Percentiles rank a stretch among this genome's conserved stretches.
These are phyloP conservation scores for Penicillium silybi DNA, from an alignment of 495 filamentous ascomycete genomes.

Conservation along the genomic window DNA sequence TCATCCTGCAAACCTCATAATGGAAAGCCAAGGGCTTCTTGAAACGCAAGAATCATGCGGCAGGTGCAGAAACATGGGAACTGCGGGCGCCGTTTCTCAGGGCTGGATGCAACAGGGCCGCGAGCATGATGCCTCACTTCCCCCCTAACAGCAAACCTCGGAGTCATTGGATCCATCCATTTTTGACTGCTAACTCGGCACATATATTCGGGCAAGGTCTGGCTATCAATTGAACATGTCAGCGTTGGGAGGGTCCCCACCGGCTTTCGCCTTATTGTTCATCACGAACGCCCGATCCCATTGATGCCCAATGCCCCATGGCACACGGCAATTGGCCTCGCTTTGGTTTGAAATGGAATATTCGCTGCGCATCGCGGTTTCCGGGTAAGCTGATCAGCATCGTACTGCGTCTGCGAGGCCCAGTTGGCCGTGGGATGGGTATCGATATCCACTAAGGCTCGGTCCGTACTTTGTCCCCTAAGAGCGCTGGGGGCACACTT, in stretches of 20 bases:
- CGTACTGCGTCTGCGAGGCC: slow-evolving; percentile 8
- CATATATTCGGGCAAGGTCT: slow-evolving; percentile 14
- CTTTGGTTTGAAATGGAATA: slow-evolving; percentile 23
- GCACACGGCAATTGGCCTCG: slow-evolving; percentile 31
- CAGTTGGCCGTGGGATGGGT: slow-evolving; percentile 25
- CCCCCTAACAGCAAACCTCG: neutral
- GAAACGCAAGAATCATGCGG: slow-evolving; percentile 1
- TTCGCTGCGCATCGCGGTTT: slow-evolving; percentile 20
- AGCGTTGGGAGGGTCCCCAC: slow-evolving; percentile 28
- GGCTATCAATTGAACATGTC: slow-evolving; percentile 37
- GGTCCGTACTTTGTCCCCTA: slow-evolving; percentile 16
- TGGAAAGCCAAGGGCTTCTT: neutral
- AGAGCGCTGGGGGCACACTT: slow-evolving; percentile 4
- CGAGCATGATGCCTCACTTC: slow-evolving; percentile 9
- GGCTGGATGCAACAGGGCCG: slow-evolving; percentile 2
- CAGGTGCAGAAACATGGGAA: slow-evolving; percentile 3
- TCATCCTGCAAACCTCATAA: neutral
- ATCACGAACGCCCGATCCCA: slow-evolving; percentile 17
- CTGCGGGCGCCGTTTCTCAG: neutral
- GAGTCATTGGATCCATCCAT: slow-evolving; percentile 13
- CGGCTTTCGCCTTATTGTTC: slow-evolving; percentile 8
- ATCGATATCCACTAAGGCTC: slow-evolving; percentile 28
- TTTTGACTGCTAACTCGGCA: slow-evolving; percentile 14
- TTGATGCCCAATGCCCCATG: slow-evolving; percentile 44
- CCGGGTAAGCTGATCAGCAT: slow-evolving; percentile 21